Base-by-base conservation (phyloP, 1,284 basidiomycete genomes). In the Ustilago sp. region DNA sequence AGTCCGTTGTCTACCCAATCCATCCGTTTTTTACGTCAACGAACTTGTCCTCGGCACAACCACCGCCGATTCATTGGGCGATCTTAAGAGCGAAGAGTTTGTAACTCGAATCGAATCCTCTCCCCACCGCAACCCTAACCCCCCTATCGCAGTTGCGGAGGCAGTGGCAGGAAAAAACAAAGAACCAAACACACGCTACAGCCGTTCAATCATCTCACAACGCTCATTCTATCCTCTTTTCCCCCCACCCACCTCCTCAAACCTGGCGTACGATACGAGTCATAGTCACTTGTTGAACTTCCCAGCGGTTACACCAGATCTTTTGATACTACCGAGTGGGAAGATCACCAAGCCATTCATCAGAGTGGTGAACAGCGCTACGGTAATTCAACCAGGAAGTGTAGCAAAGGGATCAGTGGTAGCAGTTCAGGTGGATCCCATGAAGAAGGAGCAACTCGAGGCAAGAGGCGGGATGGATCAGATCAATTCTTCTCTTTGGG, bases 161-260 rank as follows among this genome's bases (percentile, higher is more conserved):
- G 88, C 38, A 51, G 86, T 5, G 81, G 87, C 23, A 77, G 86
- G 39, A 45, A 77, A 3, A 59, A 69, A 53, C 77, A 76, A 45
- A 43, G 75, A 64, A 31, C 70, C 73, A 32, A 65, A 65, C 41
- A 72, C 59, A 41, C 58, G 62, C 4, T 73, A 38, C 74, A 73
- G 17, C 71, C 89, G 94, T 19, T 92, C 95, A 80, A 81, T 99
- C 7, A 87, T 98, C 8, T 90, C 93, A 59, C 96, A 99, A 83
- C 89, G 94, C 81, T 95, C 92, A 83, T 97, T 98, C 87, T 99
- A 99, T 86, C 97, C 97, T 0, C 86, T 98, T 51, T 98, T 96
- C 85, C 96, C 96, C 3, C 90, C 92, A 0, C 94, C 96, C 0
- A 85, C 89, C 15, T 91, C 92, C 3, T 87, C 93, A 9, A 31